Base-by-base conservation (phyloP, 805 yeast species). In the Wickerhamiella parazyma region DNA sequence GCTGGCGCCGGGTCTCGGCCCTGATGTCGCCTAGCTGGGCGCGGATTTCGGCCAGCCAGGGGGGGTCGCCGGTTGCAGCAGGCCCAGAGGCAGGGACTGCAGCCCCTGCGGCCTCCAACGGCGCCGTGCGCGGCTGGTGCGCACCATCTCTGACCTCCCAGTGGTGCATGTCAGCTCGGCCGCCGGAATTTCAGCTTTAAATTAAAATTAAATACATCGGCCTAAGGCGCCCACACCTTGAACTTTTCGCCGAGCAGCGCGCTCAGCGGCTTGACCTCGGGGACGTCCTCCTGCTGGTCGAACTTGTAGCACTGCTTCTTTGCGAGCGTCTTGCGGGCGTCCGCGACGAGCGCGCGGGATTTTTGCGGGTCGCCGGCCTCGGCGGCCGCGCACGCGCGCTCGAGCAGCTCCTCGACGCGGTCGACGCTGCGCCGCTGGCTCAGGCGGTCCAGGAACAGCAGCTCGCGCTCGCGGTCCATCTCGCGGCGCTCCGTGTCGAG, bases 401-500 rank as follows among this genome's bases (percentile, higher is more conserved):
- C 52, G 31, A 79, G 61, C 47, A 75, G 70, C n/a, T 60, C 57
- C 45, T 77, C 73, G n/a, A 76, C 75, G 10, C 63, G 65, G 3
- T 61, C 53, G 1, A 78, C 68, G 57, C 78, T 81, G 42, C 72
- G 72, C 53, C 80, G 73, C 50, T 79, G 63, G 12, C 76, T 68
- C 47, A 80, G 62, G 54, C 95, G 75, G 61, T 87, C 96, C 46
- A 80, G 61, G 43, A 83, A 67, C 26, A 66, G 52, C 42, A 66
- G 63, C 52, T 66, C 69, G 11, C 69, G 60, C 47, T 59, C 64
- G 33, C 54, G 48, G 44, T 66, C 70, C 40, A 67, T 49, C 47
- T 65, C 69, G 14, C 68, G 62, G 9, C 68, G 64, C 52, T 67
- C 69, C 10, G 60, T 56, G 48, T 66, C 70, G 14, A 66, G 56